phyloP scores from a whole-genome alignment of 108 stramenopile genomes.

The Pinguiococcus pyrenoidosus region DNA sequence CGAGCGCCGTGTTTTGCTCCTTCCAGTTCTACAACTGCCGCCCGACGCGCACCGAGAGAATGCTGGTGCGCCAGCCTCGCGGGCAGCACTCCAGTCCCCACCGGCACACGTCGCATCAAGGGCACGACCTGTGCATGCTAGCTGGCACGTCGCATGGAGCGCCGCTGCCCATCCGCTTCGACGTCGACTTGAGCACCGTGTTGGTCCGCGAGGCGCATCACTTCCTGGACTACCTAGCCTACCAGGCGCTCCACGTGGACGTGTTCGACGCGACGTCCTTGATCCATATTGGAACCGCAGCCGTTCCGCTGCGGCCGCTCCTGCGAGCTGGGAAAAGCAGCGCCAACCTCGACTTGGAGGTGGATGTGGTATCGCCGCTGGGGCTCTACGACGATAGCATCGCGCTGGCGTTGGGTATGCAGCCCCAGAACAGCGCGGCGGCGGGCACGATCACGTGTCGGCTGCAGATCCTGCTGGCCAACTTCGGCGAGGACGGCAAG shows the following conservation, averaged over 20 bases:
- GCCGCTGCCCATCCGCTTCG: too few species aligned
- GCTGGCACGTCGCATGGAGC: too few species aligned
- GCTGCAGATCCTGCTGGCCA: conserved; percentile 22
- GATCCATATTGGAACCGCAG: conserved; percentile 34
- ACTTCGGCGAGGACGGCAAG: conserved; percentile 16
- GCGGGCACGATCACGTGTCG: conserved; percentile 10
- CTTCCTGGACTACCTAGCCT: conserved; percentile 34
- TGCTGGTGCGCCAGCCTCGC: conserved; percentile 22
- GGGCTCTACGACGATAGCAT: conserved; percentile 2
- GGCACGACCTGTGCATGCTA: too few species aligned
- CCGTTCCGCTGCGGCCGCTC: conserved; percentile 27
- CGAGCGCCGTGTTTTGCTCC: conserved; percentile 37
- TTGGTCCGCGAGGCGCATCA: conserved; percentile 23
- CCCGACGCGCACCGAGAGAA: conserved; percentile 42
- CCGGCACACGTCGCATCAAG: too few species aligned
- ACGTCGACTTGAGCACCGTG: too few species aligned
- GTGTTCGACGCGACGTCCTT: conserved; percentile 46
- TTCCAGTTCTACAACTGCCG: conserved; percentile 38
- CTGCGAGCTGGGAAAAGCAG: conserved; percentile 37
- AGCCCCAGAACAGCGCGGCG: neutral
- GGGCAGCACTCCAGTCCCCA: too few species aligned
- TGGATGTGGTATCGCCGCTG: conserved; percentile 17
- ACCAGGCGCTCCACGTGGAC: conserved; percentile 31
- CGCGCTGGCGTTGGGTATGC: neutral
- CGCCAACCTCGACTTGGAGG: conserved; percentile 31